These are phyloP conservation scores for Populus alba DNA, from an alignment of 345 rosid genomes.

Conservation along the genomic window DNA sequence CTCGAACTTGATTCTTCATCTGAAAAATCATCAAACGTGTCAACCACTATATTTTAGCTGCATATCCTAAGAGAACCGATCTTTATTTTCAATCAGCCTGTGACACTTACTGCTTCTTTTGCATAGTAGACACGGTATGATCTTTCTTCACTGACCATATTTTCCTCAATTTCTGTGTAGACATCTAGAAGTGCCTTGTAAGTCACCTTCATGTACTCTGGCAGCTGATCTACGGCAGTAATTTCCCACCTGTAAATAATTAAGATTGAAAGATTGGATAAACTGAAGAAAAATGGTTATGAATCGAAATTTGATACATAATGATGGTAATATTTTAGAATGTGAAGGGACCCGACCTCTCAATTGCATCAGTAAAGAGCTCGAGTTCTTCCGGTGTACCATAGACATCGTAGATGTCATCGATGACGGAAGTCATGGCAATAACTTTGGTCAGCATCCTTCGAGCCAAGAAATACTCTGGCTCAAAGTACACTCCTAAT, in stretches of 20 bases:
- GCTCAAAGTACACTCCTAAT: constrained; percentile 21
- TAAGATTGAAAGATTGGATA: too few species aligned
- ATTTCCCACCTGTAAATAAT: constrained; percentile 20
- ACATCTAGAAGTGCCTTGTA: constrained; percentile 7
- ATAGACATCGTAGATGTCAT: constrained; percentile 26
- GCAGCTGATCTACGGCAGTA: not conserved
- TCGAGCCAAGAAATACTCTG: constrained; percentile 14
- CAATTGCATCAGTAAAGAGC: constrained; percentile 18
- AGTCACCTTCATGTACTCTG: constrained; percentile 16
- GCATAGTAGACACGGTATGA: not conserved
- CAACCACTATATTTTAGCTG: too few species aligned
- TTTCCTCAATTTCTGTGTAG: constrained; percentile 12
- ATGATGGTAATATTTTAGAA: too few species aligned
- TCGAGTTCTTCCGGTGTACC: constrained; percentile 23
- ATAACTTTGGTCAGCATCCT: constrained; percentile 12
- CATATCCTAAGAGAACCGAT: too few species aligned
- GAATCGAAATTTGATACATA: too few species aligned
- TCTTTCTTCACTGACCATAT: not conserved
- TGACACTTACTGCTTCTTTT: constrained; percentile 7
- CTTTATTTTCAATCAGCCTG: too few species aligned
- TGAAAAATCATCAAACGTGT: not conserved
- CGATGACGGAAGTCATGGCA: constrained; percentile 8
- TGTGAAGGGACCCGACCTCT: constrained; percentile 9
- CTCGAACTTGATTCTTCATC: constrained; percentile 3
- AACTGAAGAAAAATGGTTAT: too few species aligned